A percentile compares a stretch with the other conserved stretches of the same genome.
Conservation (phyloP, 305 asterid species). For the Fraxinus latifolia region DNA sequence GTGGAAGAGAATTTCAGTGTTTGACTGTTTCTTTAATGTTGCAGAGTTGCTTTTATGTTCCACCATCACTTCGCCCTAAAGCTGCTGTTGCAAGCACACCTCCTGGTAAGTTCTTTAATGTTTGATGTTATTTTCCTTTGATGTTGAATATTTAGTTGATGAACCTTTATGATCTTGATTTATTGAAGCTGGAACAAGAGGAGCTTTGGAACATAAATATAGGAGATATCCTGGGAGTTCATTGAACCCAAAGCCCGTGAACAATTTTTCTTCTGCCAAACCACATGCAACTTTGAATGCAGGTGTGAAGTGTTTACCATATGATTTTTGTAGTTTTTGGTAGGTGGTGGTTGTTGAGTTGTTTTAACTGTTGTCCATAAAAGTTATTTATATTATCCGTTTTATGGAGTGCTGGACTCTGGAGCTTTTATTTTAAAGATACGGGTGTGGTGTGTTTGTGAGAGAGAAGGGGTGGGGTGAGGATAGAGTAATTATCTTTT, state of each 20-base stretch:
- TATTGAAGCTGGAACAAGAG: slow-evolving; percentile 58
- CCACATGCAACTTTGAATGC: slow-evolving; percentile 41
- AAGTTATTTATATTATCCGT: background rate
- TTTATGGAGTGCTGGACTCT: background rate
- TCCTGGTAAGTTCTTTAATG: slow-evolving; percentile 58
- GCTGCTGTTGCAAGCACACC: slow-evolving; percentile 62
- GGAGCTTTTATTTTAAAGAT: slow-evolving; percentile 17
- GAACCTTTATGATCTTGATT: background rate
- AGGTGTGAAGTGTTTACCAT: slow-evolving; percentile 35
- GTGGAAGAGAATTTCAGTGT: background rate
- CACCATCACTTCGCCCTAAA: slow-evolving; percentile 84
- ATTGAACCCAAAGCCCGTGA: slow-evolving; percentile 46
- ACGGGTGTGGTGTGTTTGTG: background rate
- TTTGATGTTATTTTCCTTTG: background rate
- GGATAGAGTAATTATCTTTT: background rate
- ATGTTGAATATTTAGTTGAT: background rate
- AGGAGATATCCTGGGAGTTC: slow-evolving; percentile 43
- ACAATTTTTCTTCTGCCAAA: slow-evolving; percentile 46
- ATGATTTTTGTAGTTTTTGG: background rate
- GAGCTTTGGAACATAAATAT: slow-evolving; percentile 51
- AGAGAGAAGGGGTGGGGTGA: background rate
- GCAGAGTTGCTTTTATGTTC: slow-evolving; percentile 85
- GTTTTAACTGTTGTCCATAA: background rate
- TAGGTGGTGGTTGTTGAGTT: background rate
- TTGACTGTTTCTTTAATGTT: slow-evolving; percentile 20